Conservation (phyloP, 176 grass and related monocot species). For the Cenchrus americanus region DNA sequence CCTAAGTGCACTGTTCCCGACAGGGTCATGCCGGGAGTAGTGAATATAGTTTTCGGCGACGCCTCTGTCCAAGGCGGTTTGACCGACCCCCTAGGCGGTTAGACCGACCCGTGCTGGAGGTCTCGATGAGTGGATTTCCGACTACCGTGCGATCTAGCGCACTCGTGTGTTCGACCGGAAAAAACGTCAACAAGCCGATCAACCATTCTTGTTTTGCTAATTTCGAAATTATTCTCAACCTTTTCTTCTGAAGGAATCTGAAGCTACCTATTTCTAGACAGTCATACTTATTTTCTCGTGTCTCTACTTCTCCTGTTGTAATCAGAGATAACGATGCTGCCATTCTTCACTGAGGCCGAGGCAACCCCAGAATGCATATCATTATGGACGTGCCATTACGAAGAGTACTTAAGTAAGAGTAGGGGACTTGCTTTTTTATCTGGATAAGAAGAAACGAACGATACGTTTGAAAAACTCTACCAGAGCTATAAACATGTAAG, state of each 20-base stretch:
- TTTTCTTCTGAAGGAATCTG: neutral
- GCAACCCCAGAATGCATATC: neutral
- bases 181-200: neutral
- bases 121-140: too few relatives aligned
- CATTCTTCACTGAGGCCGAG: constrained; percentile 38
- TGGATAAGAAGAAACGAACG: constrained; percentile 33
- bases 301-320: neutral
- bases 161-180: too few relatives aligned
- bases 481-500: constrained; percentile 63
- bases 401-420: constrained; percentile 48
- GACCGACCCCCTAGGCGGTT: too few relatives aligned
- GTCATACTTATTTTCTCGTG: neutral
- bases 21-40: too few relatives aligned
- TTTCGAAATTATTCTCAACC: neutral
- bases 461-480: constrained; percentile 43
- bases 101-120: too few relatives aligned
- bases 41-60: too few relatives aligned
- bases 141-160: too few relatives aligned
- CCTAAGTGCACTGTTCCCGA: too few relatives aligned
- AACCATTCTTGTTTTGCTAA: neutral
- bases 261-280: neutral
- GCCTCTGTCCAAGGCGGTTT: too few relatives aligned
- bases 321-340: constrained; percentile 52
- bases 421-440: neutral
- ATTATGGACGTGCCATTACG: constrained; percentile 32